These are phyloP conservation scores for Trichophaea hybrida DNA, from an alignment of 2,329 filamentous ascomycete genomes.

Conservation along the genomic window DNA sequence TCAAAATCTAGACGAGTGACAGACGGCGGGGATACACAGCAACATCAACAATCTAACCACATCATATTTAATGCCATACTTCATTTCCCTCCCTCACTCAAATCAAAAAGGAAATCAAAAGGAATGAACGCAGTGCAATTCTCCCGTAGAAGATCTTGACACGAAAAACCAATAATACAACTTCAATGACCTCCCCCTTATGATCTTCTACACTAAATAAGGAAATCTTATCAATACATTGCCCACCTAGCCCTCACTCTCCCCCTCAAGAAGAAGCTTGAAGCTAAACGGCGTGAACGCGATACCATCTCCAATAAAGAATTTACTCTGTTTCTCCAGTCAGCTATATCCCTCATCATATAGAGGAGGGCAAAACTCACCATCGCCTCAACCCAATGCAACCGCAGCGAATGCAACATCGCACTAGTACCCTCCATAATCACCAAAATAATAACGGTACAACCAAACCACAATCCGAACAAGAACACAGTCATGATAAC, in stretches of 20 bases:
- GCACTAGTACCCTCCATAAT: constrained; percentile 94
- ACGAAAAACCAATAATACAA: too few relatives aligned
- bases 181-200: too few relatives aligned
- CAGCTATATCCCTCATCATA: background rate
- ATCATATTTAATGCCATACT: too few relatives aligned
- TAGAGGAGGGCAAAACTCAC: constrained; percentile 41
- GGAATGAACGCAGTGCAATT: constrained; percentile 29
- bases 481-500: constrained; percentile 67
- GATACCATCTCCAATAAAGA: constrained; percentile 73
- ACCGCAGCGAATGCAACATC: constrained; percentile 80
- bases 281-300: constrained; percentile 85
- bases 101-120: too few relatives aligned
- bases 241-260: constrained; percentile 32
- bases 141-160: constrained; percentile 27
- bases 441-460: constrained; percentile 67
- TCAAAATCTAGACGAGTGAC: too few relatives aligned
- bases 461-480: constrained; percentile 81
- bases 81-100: too few relatives aligned
- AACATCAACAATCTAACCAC: too few relatives aligned
- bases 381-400: constrained; percentile 97
- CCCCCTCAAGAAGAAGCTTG: constrained; percentile 68
- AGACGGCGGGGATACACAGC: too few relatives aligned
- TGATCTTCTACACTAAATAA: too few relatives aligned
- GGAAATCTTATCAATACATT: background rate
- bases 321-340: constrained; percentile 18